Evolutionary conservation across 208 protist genomes (phyloP), one percentile per base, ranked within the genome.

Genomic region (Leishmania tarentolae): DNA sequence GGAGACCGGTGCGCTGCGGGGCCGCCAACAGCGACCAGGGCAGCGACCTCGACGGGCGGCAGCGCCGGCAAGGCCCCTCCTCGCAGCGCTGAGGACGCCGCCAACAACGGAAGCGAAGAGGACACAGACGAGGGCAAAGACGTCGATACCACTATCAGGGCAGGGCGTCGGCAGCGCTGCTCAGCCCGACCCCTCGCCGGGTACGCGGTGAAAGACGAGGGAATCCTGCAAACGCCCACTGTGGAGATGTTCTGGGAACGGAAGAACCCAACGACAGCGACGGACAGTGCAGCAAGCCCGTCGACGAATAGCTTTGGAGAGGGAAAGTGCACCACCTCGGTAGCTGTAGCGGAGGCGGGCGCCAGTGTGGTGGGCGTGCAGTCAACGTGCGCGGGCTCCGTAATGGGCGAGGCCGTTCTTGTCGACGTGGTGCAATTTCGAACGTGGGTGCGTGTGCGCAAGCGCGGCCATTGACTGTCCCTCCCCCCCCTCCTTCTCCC

Each of bases 401-500:
- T 72, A 17, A 76, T 76, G 74, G 79, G 77, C 31, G 82, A 85
- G 61, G 75, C 76, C 0, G 90, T 97, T 47, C 80, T 87, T n/a
- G 87, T 97, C 44, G 91, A 97, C 42, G 87, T 97, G 1, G 89
- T 93, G 57, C 93, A 90, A 79, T 95, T 95, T 78, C 83, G 90
- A 31, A 84, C 84, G 24, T 89, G 76, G 57, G 91, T 95, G 80
- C 84, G 82, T 9, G 89, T 93, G 31, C 82, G 75, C 75, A 91
- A 93, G 74, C 79, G 63, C 53, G 73, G 70, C 15, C 78, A 81
- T 37, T 88, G 63, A 82, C 13, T 31, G 28, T 40, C 11, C 40
- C 13, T 19, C 31, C 40, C 31, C 40, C 61, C 40, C 61, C 40
- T 11, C 37, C n/a, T 35, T 40, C 3, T 15, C 13, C 31, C 13